Conservation (phyloP, 768 basidiomycete genomes). For the Pluteus cervinus region DNA sequence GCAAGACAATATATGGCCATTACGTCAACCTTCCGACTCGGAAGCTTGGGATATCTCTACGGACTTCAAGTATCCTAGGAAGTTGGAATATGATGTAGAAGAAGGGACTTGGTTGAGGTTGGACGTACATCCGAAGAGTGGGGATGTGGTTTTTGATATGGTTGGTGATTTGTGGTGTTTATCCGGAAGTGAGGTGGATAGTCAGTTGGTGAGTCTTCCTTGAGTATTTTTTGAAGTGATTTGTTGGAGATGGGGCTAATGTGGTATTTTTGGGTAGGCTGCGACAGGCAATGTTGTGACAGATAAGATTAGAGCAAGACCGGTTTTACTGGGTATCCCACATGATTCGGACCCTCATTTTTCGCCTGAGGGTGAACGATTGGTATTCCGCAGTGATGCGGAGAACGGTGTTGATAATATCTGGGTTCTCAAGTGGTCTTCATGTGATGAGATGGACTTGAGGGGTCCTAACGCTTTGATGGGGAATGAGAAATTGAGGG, state of each 20-base stretch:
- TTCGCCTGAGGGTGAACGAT: constrained; percentile 54
- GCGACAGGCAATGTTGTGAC: constrained; percentile 12
- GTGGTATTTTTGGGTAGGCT: too few relatives aligned
- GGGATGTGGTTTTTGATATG: constrained; percentile 74
- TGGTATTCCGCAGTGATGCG: constrained; percentile 73
- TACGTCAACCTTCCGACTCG: constrained; percentile 49
- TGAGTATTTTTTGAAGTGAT: too few relatives aligned
- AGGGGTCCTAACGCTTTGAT: constrained; percentile 20
- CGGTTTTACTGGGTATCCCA: constrained; percentile 59
- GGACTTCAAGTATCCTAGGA: constrained; percentile 64
- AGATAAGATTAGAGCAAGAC: constrained; percentile 39
- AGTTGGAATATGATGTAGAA: constrained; percentile 58
- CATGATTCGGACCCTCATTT: constrained; percentile 71
- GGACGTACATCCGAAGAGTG: constrained; percentile 63
- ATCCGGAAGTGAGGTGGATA: constrained; percentile 35
- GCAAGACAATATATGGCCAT: constrained; percentile 54
- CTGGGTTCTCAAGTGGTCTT: constrained; percentile 62
- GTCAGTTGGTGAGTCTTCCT: too few relatives aligned
- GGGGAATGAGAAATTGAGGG: constrained; percentile 21
- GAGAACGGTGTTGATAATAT: constrained; percentile 71
- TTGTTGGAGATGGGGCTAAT: too few relatives aligned
- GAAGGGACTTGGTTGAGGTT: constrained; percentile 76
- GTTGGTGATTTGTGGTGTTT: constrained; percentile 71
- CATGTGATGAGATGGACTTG: constrained; percentile 58
- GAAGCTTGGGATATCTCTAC: constrained; percentile 78